phyloP scores from a whole-genome alignment of 495 filamentous ascomycete species.

The Podospora bellae-mahoneyi region DNA sequence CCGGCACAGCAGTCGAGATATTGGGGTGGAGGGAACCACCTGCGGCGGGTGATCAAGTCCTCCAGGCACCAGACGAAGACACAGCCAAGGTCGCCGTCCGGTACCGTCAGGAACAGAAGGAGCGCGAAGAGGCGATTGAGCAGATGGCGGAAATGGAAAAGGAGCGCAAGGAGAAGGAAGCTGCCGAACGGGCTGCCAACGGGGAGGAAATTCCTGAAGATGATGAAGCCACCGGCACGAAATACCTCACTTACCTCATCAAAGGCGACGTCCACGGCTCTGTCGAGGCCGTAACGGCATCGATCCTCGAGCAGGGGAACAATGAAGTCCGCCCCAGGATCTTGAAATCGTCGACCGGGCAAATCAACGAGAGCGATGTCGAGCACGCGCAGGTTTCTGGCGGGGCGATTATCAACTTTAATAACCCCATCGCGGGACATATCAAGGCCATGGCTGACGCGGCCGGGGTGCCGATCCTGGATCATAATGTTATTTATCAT shows the following conservation, averaged over 20 bases:
- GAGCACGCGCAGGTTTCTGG: constrained; percentile 75
- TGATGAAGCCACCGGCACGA: constrained; percentile 38
- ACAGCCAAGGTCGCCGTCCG: constrained; percentile 77
- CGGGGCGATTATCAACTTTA: constrained; percentile 81
- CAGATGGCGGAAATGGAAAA: constrained; percentile 32
- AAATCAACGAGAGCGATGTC: constrained; percentile 80
- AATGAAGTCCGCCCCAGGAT: constrained; percentile 75
- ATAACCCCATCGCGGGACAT: constrained; percentile 63
- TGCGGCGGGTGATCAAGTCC: constrained; percentile 78
- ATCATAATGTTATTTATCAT: constrained; percentile 91
- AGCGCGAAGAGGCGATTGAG: constrained; percentile 38
- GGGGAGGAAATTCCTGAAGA: constrained; percentile 37
- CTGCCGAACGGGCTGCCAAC: constrained; percentile 24
- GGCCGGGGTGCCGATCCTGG: constrained; percentile 68
- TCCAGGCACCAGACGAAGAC: constrained; percentile 76
- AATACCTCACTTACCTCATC: constrained; percentile 75
- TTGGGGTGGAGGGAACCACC: constrained; percentile 94
- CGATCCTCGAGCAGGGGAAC: constrained; percentile 72
- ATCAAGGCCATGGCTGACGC: constrained; percentile 67
- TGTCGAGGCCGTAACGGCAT: constrained; percentile 80
- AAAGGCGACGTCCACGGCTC: constrained; percentile 93
- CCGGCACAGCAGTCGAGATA: constrained; percentile 86
- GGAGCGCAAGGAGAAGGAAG: constrained; percentile 38
- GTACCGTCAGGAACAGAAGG: constrained; percentile 59
- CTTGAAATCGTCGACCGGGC: constrained; percentile 72